These are phyloP conservation scores for Colletotrichum aenigma DNA, from an alignment of 2,329 filamentous ascomycete genomes.

Conservation along the genomic window DNA sequence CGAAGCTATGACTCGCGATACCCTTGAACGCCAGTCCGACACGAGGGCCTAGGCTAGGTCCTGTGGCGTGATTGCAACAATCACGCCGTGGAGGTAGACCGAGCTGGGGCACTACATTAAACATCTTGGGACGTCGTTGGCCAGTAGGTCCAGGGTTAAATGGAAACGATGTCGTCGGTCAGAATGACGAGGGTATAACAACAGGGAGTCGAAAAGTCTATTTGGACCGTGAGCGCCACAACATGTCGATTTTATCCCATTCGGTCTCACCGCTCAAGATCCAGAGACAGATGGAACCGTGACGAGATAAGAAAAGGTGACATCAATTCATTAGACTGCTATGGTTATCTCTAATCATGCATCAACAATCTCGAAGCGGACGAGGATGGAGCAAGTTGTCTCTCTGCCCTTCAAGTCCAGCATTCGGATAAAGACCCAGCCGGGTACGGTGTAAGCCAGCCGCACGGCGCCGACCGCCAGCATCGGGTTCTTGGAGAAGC, in stretches of 20 bases:
- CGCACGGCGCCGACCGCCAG: constrained; percentile 66
- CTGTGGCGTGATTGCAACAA: background rate
- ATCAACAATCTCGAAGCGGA: constrained; percentile 63
- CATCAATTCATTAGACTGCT: background rate
- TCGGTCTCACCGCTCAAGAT: background rate
- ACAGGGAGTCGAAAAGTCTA: background rate
- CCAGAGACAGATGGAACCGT: too few relatives aligned
- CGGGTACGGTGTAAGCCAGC: constrained; percentile 57
- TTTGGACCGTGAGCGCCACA: background rate
- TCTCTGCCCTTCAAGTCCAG: constrained; percentile 68
- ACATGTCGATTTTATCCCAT: background rate
- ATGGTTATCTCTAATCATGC: background rate
- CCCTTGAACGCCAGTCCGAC: background rate
- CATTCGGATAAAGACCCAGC: constrained; percentile 70
- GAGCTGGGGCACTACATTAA: background rate
- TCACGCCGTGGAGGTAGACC: background rate
- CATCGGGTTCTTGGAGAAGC: constrained; percentile 65
- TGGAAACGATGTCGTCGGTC: background rate
- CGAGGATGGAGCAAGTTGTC: constrained; percentile 65
- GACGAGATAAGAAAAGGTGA: background rate
- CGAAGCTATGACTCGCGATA: background rate
- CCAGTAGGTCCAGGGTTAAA: background rate
- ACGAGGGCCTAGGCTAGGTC: background rate
- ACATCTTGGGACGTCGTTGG: background rate
- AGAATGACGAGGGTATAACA: background rate